phyloP scores from a whole-genome alignment of 768 basidiomycete genomes.

The Rhodotorula diobovata region DNA sequence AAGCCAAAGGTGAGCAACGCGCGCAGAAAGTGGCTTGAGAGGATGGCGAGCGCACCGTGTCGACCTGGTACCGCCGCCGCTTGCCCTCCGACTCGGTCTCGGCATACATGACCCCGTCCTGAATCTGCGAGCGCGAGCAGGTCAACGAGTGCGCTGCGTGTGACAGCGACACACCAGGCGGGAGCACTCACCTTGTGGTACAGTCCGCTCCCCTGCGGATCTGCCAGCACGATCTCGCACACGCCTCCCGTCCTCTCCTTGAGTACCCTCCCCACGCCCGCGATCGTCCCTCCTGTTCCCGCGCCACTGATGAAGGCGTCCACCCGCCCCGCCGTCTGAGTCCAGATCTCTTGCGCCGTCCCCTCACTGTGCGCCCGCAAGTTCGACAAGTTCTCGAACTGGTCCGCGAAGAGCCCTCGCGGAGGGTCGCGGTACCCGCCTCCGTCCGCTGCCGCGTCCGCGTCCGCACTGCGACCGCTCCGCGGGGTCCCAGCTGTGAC shows the following conservation, averaged over 20 bases:
- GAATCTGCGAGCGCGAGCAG: constrained; percentile 50
- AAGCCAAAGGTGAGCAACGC: too few species aligned
- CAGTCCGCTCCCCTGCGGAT: constrained; percentile 90
- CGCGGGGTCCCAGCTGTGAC: constrained; percentile 1
- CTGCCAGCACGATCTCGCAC: constrained; percentile 69
- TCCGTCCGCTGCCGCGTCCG: constrained; percentile 2
- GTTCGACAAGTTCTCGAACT: constrained; percentile 94
- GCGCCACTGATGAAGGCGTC: constrained; percentile 87
- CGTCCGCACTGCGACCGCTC: neutral
- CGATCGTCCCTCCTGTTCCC: constrained; percentile 93
- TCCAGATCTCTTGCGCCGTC: constrained; percentile 93
- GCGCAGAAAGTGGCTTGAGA: too few species aligned
- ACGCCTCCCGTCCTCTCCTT: constrained; percentile 64
- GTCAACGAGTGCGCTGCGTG: too few species aligned
- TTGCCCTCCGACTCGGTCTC: constrained; percentile 88
- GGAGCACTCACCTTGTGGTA: constrained; percentile 87
- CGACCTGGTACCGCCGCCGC: constrained; percentile 86
- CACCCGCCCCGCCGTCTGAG: constrained; percentile 75
- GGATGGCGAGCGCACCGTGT: constrained; percentile 56
- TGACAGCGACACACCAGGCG: neutral
- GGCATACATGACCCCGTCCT: constrained; percentile 92
- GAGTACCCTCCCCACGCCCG: constrained; percentile 73
- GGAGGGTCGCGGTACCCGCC: constrained; percentile 49
- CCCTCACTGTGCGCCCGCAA: constrained; percentile 80
- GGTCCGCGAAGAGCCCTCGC: constrained; percentile 88